Percentiles rank a stretch among this genome's conserved stretches.
These are phyloP conservation scores for Paecilomyces sp. DNA, from an alignment of 2,329 filamentous ascomycete genomes.

Conservation along the genomic window DNA sequence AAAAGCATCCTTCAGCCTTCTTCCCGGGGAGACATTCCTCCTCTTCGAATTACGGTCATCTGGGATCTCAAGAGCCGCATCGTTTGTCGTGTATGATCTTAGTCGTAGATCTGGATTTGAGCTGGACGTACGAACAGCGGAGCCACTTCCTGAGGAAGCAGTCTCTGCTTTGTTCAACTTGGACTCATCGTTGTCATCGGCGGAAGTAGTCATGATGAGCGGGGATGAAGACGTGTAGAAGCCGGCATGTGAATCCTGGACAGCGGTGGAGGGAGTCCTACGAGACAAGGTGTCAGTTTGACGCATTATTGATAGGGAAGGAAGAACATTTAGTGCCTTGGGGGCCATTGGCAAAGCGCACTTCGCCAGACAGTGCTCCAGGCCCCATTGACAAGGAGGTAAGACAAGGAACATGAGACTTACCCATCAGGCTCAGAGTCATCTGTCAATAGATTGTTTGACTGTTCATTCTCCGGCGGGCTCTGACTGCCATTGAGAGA, in stretches of 20 bases:
- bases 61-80: constrained; percentile 24
- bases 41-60: constrained; percentile 35
- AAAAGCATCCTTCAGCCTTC: constrained; percentile 67
- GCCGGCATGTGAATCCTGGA: constrained; percentile 59
- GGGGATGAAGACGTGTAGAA: constrained; percentile 65
- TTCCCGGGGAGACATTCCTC: constrained; percentile 61
- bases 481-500: constrained; percentile 12
- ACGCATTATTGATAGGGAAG: constrained; percentile 9
- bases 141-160: constrained; percentile 20
- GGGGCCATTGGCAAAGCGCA: not conserved
- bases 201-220: constrained; percentile 50
- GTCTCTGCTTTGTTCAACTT: constrained; percentile 18
- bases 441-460: constrained; percentile 24
- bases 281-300: constrained; percentile 3
- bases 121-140: constrained; percentile 30
- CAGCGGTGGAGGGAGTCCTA: constrained; percentile 42
- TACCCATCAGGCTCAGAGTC: constrained; percentile 35
- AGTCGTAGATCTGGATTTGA: constrained; percentile 27
- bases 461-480: constrained; percentile 13
- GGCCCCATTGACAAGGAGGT: not conserved
- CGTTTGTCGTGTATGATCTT: constrained; percentile 21
- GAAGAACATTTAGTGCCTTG: no score
- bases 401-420: constrained; percentile 8
- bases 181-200: constrained; percentile 34
- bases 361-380: not conserved